Base-by-base conservation (phyloP, 495 filamentous ascomycete species). In the Lepidopterella palustris region DNA sequence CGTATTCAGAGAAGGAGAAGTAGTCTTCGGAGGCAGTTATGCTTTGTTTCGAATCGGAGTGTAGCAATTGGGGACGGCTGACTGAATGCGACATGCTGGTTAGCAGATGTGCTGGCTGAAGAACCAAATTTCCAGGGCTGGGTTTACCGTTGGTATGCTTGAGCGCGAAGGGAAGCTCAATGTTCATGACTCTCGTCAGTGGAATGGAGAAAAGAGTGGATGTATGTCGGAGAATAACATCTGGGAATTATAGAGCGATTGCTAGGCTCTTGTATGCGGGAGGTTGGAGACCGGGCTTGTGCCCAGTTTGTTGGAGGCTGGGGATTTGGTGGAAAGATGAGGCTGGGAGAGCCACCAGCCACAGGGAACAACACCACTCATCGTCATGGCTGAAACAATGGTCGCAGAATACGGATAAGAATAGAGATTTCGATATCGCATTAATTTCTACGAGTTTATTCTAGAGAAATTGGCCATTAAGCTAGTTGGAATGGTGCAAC, bases 21-120 rank as follows among this genome's bases (percentile, higher is more conserved):
- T 86, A 86, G 71, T 86, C 81, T 73, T 87, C 83, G 40, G 84
- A 85, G 47, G 84, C 84, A 48, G 83, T 76, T 52, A 83, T 71
- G 45, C 82, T 87, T 63, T 84, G 84, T 59, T 77, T 76, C 0
- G 82, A 85, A 58, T 75, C 66, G 52, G 77, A 71, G 57, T 79
- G 77, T 20, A 76, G 69, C 45, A 86, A 62, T 68, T 82, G 81
- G 3, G 74, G 74, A 31, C 59, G 68, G 59, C 65, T 73, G 51
- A 73, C 74, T 76, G 45, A 20, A 45, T 21, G 18, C 20, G 49
- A 29, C 11, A 48, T 6, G 25, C 25, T 45, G 18, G 55, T 54
- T 31, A 31, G 29, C 35, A 45, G 57, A 3, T 40, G 40, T 10
- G 56, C 31, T 28, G 20, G 47, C 6, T 32, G 15, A 29, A 11